A percentile compares a stretch with the other conserved stretches of the same genome.
Conservation (phyloP, 176 grass and related monocot species). For the Juncus effusus region DNA sequence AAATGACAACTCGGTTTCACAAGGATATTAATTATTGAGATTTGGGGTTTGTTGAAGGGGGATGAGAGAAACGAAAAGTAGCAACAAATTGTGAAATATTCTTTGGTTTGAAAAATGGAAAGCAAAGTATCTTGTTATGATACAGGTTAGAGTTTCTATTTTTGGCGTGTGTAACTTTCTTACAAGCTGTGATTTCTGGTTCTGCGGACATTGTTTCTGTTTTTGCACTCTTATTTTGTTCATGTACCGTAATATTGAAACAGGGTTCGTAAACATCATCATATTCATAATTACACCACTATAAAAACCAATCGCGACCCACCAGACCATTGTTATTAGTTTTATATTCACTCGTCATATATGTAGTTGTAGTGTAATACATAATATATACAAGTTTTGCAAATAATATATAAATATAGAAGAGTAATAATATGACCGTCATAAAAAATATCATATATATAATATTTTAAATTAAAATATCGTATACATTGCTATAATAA, state of each 20-base stretch:
- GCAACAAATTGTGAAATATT: constrained; percentile 15
- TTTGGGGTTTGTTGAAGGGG: constrained; percentile 16
- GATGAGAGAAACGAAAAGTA: constrained; percentile 14
- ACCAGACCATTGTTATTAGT: too few species aligned
- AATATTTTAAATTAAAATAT: too few species aligned
- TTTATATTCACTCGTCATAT: too few species aligned
- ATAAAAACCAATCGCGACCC: too few species aligned
- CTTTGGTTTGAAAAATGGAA: constrained; percentile 12
- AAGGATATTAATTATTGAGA: constrained; percentile 13
- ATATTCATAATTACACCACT: neutral
- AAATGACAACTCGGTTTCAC: constrained; percentile 33
- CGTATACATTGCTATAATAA: too few species aligned
- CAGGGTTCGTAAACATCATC: neutral
- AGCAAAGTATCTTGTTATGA: constrained; percentile 16
- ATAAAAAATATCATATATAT: too few species aligned
- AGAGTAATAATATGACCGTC: too few species aligned
- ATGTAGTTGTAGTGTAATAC: too few species aligned
- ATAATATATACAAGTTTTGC: too few species aligned
- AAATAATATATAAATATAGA: too few species aligned
- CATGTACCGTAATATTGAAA: neutral
- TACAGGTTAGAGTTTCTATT: constrained; percentile 11
- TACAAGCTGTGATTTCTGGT: constrained; percentile 13
- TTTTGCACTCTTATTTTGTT: neutral
- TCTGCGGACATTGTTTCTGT: neutral
- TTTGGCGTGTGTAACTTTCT: neutral